A percentile compares a stretch with the other conserved stretches of the same genome.
These are phyloP conservation scores for Lentinus tigrinus DNA, from an alignment of 768 basidiomycete species.

Conservation along the genomic window DNA sequence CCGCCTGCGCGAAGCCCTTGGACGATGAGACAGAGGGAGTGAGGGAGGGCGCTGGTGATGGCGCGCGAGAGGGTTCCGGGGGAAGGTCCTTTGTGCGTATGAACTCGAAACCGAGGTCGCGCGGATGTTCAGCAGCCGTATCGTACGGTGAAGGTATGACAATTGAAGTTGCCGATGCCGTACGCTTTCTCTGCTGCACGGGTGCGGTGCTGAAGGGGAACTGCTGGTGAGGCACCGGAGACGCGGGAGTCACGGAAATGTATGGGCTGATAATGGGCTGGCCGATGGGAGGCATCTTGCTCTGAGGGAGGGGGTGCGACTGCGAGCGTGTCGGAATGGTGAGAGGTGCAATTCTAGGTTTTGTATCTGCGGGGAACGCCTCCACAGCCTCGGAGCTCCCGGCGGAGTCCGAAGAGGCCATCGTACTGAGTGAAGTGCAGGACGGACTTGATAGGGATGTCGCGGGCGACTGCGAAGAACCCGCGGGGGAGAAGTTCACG, in stretches of 20 bases:
- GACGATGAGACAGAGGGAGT: background rate
- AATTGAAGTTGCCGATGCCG: conserved; percentile 11
- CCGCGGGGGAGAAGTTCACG: background rate
- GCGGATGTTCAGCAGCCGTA: background rate
- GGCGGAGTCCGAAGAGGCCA: conserved; percentile 1
- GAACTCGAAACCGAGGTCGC: background rate
- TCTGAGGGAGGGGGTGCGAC: conserved; percentile 1
- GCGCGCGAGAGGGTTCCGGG: background rate
- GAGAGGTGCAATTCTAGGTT: conserved; percentile 3
- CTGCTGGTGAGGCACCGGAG: background rate
- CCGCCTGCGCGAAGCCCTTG: background rate
- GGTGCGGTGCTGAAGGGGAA: background rate
- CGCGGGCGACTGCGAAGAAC: conserved; percentile 3
- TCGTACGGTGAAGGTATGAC: conserved; percentile 1
- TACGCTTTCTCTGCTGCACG: background rate
- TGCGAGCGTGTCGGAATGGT: conserved; percentile 12
- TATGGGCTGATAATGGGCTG: conserved; percentile 3
- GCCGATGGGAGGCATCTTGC: background rate
- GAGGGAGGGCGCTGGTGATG: conserved; percentile 8
- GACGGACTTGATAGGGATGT: background rate
- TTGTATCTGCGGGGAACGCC: background rate
- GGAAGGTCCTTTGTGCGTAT: background rate
- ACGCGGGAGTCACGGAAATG: conserved; percentile 18
- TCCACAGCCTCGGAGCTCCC: conserved; percentile 2
- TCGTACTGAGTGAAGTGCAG: background rate